Conservation (phyloP, 768 basidiomycete genomes). For the Collybiopsis confluens region DNA sequence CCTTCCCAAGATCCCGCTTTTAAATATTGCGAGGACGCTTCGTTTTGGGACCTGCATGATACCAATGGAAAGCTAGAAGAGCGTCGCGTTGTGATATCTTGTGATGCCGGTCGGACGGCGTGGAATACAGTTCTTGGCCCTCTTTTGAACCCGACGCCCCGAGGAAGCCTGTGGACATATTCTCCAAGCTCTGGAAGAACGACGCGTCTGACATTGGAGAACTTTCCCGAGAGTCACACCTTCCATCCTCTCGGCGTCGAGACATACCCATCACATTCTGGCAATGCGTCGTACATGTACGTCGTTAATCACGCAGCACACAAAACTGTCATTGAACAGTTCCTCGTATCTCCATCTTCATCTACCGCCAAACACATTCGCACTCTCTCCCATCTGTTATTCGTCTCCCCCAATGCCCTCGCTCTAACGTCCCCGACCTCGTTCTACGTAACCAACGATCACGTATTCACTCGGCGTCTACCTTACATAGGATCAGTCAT, state of each 20-base stretch:
- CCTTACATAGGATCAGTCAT: constrained; percentile 47
- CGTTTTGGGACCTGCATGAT: constrained; percentile 59
- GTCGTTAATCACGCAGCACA: constrained; percentile 65
- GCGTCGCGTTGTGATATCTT: constrained; percentile 18
- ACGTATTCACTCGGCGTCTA: constrained; percentile 59
- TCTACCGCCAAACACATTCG: constrained; percentile 49
- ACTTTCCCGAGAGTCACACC: constrained; percentile 53
- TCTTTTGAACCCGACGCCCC: constrained; percentile 49
- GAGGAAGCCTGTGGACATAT: constrained; percentile 62
- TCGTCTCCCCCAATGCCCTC: constrained; percentile 64
- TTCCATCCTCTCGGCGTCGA: constrained; percentile 74
- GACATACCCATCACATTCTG: constrained; percentile 44
- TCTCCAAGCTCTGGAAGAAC: constrained; percentile 24
- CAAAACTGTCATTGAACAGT: constrained; percentile 65
- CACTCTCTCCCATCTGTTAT: constrained; percentile 54
- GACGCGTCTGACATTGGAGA: constrained; percentile 38
- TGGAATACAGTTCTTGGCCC: constrained; percentile 85
- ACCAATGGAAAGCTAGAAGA: constrained; percentile 26
- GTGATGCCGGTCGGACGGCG: constrained; percentile 36
- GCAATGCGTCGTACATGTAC: constrained; percentile 54
- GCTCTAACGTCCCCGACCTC: constrained; percentile 61
- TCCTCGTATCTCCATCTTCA: constrained; percentile 42
- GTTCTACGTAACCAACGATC: constrained; percentile 75
- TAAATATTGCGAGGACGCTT: constrained; percentile 61
- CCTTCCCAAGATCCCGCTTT: constrained; percentile 28